Evolutionary conservation across 2,329 filamentous ascomycete species (phyloP).

Genomic region (Colletotrichum ledebouriae): DNA sequence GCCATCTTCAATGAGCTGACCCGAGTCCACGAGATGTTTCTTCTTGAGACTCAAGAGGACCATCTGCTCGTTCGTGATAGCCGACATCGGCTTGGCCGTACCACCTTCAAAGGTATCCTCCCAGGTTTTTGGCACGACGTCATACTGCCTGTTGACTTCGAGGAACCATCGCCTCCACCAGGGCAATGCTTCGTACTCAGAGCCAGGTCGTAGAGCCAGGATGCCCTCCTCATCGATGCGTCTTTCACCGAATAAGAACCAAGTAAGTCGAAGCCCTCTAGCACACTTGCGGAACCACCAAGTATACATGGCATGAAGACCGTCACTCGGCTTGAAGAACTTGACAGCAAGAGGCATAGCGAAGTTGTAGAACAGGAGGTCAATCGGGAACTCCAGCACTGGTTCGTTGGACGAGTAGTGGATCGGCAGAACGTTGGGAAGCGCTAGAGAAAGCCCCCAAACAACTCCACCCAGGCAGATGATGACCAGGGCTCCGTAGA

Average conservation of each 20-base stretch:
- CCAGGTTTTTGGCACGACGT: conserved; percentile 70
- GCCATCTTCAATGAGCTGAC: conserved; percentile 76
- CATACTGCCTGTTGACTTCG: conserved; percentile 57
- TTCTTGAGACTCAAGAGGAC: conserved; percentile 56
- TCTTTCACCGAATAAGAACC: conserved; percentile 93
- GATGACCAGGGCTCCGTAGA: conserved; percentile 93
- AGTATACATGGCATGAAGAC: conserved; percentile 85
- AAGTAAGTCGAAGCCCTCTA: conserved; percentile 81
- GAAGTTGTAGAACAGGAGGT: conserved; percentile 97
- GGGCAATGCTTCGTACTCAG: conserved; percentile 50
- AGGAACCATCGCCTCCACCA: conserved; percentile 61
- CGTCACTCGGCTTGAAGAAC: conserved; percentile 87
- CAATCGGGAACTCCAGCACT: conserved; percentile 92
- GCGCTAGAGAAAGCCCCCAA: conserved; percentile 82
- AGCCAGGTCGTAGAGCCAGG: conserved; percentile 60
- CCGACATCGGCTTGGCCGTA: conserved; percentile 57
- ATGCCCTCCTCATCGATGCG: conserved; percentile 84
- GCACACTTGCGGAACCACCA: conserved; percentile 98
- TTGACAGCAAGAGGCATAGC: conserved; percentile 89
- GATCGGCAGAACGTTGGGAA: conserved; percentile 84
- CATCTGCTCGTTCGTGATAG: conserved; percentile 55
- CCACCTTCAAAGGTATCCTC: conserved; percentile 64
- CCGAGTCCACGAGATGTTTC: conserved; percentile 59
- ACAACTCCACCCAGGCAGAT: conserved; percentile 95
- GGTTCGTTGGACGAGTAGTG: conserved; percentile 95